phyloP scores from a whole-genome alignment of 352 stramenopile species.

The Pythium oligandrum region DNA sequence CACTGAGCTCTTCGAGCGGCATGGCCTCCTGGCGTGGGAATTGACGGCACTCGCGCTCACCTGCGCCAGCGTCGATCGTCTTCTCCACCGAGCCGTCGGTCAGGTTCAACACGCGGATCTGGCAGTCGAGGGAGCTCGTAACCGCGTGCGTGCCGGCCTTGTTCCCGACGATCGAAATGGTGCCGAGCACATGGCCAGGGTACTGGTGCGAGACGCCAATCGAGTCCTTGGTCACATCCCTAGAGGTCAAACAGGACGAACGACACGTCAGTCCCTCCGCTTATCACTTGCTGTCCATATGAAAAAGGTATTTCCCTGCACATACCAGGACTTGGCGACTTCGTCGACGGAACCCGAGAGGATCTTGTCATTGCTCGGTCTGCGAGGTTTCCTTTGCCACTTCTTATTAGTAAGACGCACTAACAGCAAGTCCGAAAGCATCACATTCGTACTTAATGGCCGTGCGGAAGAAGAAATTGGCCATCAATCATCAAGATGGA shows the following conservation, averaged over 20 bases:
- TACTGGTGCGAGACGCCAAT: slow-evolving; percentile 81
- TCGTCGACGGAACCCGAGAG: slow-evolving; percentile 86
- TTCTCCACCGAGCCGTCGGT: slow-evolving; percentile 67
- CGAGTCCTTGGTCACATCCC: slow-evolving; percentile 61
- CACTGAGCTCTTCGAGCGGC: slow-evolving; percentile 21
- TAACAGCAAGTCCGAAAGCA: too few species aligned
- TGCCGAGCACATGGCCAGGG: slow-evolving; percentile 79
- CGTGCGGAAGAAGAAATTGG: too few species aligned
- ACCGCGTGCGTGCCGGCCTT: slow-evolving; percentile 70
- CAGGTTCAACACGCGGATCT: slow-evolving; percentile 80
- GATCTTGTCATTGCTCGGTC: slow-evolving; percentile 86
- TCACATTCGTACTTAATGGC: too few species aligned
- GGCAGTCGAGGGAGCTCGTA: slow-evolving; percentile 80
- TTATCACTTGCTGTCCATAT: too few species aligned
- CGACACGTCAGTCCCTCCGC: background rate
- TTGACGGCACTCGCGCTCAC: too few species aligned
- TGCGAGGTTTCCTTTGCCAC: too few species aligned
- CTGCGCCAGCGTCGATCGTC: slow-evolving; percentile 77
- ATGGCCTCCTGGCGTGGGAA: slow-evolving; percentile 6
- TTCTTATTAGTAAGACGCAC: too few species aligned
- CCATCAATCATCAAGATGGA: too few species aligned
- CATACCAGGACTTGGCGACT: slow-evolving; percentile 79
- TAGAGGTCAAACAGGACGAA: slow-evolving; percentile 16
- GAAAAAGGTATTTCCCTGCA: background rate
- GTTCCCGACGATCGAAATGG: slow-evolving; percentile 81